phyloP scores from a whole-genome alignment of 108 stramenopile genomes.

The Discostella pseudostelligera region DNA sequence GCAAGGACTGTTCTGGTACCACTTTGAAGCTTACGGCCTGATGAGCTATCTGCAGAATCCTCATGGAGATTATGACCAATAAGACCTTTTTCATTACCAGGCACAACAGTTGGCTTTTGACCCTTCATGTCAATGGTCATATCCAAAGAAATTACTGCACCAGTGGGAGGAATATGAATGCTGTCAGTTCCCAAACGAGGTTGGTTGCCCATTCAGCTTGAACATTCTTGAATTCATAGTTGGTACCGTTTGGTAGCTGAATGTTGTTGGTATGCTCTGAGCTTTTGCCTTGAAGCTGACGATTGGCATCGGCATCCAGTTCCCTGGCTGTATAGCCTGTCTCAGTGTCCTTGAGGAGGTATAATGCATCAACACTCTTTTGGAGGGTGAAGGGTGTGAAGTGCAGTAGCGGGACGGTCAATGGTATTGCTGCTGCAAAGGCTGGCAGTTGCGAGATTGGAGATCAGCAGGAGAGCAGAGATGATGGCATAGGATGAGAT shows the following conservation, averaged over 20 bases:
- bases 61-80: background rate
- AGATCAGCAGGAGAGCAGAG: too few relatives aligned
- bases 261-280: background rate
- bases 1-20: too few relatives aligned
- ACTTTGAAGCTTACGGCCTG: too few relatives aligned
- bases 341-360: conserved; percentile 4
- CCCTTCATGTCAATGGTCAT: conserved; percentile 3
- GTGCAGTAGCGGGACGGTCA: background rate
- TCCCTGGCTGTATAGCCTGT: background rate
- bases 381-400: too few relatives aligned
- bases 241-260: background rate
- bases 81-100: background rate
- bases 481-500: too few relatives aligned
- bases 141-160: background rate
- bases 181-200: background rate
- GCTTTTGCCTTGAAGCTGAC: background rate
- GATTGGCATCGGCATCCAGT: too few relatives aligned
- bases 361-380: background rate
- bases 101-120: background rate
- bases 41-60: background rate
- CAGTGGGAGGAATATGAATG: background rate
- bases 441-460: too few relatives aligned
- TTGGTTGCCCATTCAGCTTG: background rate
- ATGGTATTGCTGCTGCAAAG: too few relatives aligned
- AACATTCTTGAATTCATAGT: background rate